Percentiles rank a stretch among this genome's conserved stretches.
Evolutionary conservation across 2,329 filamentous ascomycete genomes (phyloP).

Genomic region (Neofusicoccum umdonicola): DNA sequence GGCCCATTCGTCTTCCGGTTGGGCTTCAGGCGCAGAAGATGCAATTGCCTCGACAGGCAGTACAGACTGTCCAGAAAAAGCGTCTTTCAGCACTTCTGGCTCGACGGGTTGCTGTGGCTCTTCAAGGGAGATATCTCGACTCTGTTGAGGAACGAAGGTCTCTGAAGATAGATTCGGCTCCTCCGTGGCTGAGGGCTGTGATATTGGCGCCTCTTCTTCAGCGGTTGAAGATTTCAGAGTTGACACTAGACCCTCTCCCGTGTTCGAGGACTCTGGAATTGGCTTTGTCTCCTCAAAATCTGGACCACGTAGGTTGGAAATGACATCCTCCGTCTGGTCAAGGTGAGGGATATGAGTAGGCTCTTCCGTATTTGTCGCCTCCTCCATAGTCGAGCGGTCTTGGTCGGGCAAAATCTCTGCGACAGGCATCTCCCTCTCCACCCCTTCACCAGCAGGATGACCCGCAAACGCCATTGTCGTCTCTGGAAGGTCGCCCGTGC

Average conservation of each 20-base stretch:
- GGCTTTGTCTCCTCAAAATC: no score
- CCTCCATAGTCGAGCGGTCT: not conserved
- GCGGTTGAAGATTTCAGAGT: not conserved
- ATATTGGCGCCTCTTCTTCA: not conserved
- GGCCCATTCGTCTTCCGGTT: conserved; percentile 19
- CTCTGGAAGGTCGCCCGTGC: not conserved
- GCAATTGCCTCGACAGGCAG: not conserved
- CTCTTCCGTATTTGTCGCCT: not conserved
- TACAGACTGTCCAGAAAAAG: not conserved
- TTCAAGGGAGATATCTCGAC: not conserved
- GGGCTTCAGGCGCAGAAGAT: not conserved
- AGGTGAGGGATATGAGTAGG: not conserved
- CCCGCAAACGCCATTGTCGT: not conserved
- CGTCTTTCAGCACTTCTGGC: not conserved
- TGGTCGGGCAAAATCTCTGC: no score
- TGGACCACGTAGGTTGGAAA: no score
- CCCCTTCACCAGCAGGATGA: not conserved
- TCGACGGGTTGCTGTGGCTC: not conserved
- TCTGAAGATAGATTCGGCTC: not conserved
- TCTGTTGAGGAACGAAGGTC: not conserved
- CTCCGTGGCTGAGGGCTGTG: not conserved
- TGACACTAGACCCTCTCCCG: not conserved
- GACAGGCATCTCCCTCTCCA: not conserved
- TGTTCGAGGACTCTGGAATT: not conserved
- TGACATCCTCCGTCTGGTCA: no score